phyloP scores from a whole-genome alignment of 257 asterid species.

The Fraxinus anomala region DNA sequence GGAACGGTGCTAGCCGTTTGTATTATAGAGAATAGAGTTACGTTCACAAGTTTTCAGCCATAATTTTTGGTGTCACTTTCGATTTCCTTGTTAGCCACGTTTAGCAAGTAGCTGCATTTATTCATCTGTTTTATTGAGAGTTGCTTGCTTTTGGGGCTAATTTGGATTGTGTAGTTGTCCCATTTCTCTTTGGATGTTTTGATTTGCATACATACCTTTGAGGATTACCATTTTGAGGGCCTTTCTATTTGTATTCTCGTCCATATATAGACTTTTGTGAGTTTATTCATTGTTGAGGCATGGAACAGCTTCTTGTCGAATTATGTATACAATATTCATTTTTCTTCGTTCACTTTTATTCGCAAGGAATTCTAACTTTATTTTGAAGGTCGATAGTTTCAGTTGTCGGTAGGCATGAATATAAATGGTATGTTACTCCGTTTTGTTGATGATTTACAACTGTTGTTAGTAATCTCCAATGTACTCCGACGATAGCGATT shows the following conservation, averaged over 20 bases:
- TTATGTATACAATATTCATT: background rate
- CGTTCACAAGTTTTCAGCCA: background rate
- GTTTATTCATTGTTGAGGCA: background rate
- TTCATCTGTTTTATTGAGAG: background rate
- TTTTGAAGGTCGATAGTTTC: background rate
- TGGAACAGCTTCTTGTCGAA: background rate
- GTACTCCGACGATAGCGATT: no score
- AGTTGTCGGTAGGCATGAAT: background rate
- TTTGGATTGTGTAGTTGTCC: background rate
- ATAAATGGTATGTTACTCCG: background rate
- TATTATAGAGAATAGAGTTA: slow-evolving; percentile 27
- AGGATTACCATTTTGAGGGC: background rate
- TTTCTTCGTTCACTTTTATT: background rate
- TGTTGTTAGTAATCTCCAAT: background rate
- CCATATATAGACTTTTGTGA: background rate
- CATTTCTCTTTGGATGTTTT: background rate
- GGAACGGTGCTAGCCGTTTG: slow-evolving; percentile 11
- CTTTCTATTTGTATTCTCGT: background rate
- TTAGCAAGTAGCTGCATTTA: background rate
- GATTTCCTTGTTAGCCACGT: background rate
- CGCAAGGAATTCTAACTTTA: background rate
- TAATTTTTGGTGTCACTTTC: background rate
- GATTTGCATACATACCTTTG: background rate
- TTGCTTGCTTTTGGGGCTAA: background rate
- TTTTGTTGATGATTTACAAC: background rate